These are phyloP conservation scores for Aphanomyces cochlioides DNA, from an alignment of 352 stramenopile species.

Conservation along the genomic window DNA sequence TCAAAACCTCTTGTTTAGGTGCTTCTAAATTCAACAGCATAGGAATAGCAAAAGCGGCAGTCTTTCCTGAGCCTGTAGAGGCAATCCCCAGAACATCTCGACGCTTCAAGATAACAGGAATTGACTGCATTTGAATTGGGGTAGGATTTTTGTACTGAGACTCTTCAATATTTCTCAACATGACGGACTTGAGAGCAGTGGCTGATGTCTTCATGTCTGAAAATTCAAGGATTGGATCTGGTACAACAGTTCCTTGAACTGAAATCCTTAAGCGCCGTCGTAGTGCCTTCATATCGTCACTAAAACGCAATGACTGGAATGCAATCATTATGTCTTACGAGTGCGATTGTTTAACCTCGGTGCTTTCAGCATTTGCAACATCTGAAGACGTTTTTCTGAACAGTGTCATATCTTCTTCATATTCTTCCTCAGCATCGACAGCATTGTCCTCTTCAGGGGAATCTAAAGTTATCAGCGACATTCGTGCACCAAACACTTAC, in stretches of 20 bases:
- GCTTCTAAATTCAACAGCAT: constrained; percentile 75
- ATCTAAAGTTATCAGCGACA: neutral
- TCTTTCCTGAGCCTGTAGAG: constrained; percentile 97
- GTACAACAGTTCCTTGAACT: constrained; percentile 59
- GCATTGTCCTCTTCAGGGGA: constrained; percentile 34
- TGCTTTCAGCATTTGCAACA: neutral
- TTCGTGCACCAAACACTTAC: constrained; percentile 5
- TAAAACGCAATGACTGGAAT: neutral
- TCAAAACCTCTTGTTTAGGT: constrained; percentile 41
- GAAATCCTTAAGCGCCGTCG: constrained; percentile 78
- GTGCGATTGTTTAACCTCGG: neutral
- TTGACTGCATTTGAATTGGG: constrained; percentile 98
- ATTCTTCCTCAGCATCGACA: constrained; percentile 5
- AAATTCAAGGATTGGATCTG: constrained; percentile 74
- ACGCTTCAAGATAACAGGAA: constrained; percentile 82
- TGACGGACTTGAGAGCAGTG: constrained; percentile 51
- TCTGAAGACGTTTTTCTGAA: neutral
- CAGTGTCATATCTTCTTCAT: constrained; percentile 20
- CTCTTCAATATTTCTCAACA: constrained; percentile 79
- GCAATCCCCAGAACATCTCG: constrained; percentile 95
- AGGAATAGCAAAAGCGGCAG: constrained; percentile 96
- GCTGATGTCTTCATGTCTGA: constrained; percentile 50
- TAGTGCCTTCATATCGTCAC: constrained; percentile 29
- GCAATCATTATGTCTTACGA: neutral
- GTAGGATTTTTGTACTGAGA: constrained; percentile 98